Base-by-base conservation (phyloP, 306 rosid species). In the Rosa multiflora region DNA sequence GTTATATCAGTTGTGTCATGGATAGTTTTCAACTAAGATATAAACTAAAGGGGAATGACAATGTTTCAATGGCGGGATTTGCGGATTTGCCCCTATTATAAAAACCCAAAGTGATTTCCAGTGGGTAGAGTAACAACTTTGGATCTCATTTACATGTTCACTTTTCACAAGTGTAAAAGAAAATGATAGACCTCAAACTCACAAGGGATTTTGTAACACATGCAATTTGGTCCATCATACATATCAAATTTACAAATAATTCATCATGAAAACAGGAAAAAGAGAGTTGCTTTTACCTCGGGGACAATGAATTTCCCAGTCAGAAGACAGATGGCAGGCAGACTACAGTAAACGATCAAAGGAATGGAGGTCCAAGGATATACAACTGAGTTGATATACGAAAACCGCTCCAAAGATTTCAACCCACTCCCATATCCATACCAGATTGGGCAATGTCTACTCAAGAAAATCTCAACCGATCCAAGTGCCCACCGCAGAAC, bases 401-500 rank as follows among this genome's bases (percentile, higher is more conserved):
- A 94, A 78, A 94, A 92, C 17, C 97, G 89, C 76, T 94, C 97
- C 91, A 94, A 79, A 71, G 74, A 87, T 73, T 94, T 87, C 89
- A 94, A 82, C 29, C 97, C 99, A 1, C 99, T 91, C 4, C 99
- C 98, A 47, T 95, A 95, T 71, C 98, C 98, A 63, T 95, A 95
- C 98, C 97, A 95, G 56, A 95, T 88, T 4, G 98, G 98, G 75
- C 98, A 95, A 82, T 95, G 99, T 80, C 67, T 91, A 83, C 99
- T 95, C 87, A 93, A 89, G 80, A 95, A 91, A 62, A 95, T 95
- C 85, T 95, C 99, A 17, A 95, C 99, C 11, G 99, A 95, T 47
- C 98, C 99, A 74, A 95, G 86, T 43, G 99, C 99, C 99, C 99
- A 92, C 64, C 99, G 87, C 78, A 95, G 93, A 82, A 95, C 99